These are phyloP conservation scores for Mrakia gelida DNA, from an alignment of 768 basidiomycete genomes.

Conservation along the genomic window DNA sequence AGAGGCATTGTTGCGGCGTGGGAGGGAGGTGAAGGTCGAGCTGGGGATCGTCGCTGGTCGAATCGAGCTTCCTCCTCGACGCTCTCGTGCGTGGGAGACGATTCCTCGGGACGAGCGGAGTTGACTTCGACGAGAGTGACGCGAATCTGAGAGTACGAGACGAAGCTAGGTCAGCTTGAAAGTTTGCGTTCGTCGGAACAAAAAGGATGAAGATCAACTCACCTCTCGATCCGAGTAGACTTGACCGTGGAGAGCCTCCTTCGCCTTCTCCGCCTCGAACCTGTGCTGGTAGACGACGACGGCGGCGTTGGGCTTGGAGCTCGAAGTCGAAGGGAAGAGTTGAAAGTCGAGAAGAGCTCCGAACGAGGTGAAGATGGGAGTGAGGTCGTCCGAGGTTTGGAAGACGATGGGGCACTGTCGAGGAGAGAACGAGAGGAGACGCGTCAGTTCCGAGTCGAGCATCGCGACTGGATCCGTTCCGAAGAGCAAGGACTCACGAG, in stretches of 20 bases:
- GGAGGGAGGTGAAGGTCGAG: not conserved
- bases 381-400: slow-evolving; percentile 29
- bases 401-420: slow-evolving; percentile 19
- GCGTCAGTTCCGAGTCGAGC: not conserved
- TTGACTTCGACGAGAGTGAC: not conserved
- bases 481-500: slow-evolving; percentile 19
- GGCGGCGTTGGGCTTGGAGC: slow-evolving; percentile 23
- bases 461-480: too few species aligned
- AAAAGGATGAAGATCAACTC: not conserved
- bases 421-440: too few species aligned
- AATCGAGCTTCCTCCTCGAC: not conserved
- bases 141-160: not conserved
- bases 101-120: not conserved
- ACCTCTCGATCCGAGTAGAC: slow-evolving; percentile 23
- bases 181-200: not conserved
- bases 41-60: not conserved
- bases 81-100: not conserved
- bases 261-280: slow-evolving; percentile 16
- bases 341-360: slow-evolving; percentile 2
- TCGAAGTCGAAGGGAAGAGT: slow-evolving; percentile 23
- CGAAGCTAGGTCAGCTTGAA: not conserved
- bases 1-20: not conserved
- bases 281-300: slow-evolving; percentile 15
- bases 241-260: slow-evolving; percentile 17
- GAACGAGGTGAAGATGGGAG: slow-evolving; percentile 20